phyloP scores from a whole-genome alignment of 2,329 filamentous ascomycete species.

The Cercospora nicotianae region DNA sequence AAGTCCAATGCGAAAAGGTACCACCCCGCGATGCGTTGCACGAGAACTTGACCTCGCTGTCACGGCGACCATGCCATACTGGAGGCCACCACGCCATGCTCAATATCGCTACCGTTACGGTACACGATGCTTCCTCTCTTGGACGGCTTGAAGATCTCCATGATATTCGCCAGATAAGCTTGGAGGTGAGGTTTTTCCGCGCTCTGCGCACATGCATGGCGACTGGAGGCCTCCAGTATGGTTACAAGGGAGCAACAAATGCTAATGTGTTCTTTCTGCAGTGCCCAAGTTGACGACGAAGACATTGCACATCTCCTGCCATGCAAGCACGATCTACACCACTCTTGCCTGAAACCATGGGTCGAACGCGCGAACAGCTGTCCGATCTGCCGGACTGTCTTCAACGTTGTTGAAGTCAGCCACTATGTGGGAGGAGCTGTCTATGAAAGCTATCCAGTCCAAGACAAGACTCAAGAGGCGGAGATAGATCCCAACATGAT shows the following conservation, averaged over 20 bases:
- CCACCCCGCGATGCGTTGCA: slow-evolving; percentile 29
- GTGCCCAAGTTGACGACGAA: slow-evolving; percentile 48
- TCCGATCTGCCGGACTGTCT: slow-evolving; percentile 89
- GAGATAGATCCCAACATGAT: slow-evolving; percentile 84
- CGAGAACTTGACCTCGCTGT: slow-evolving; percentile 26
- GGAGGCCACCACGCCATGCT: slow-evolving; percentile 32
- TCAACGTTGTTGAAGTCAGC: slow-evolving; percentile 86
- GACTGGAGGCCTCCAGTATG: slow-evolving; percentile 37
- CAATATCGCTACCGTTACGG: slow-evolving; percentile 28
- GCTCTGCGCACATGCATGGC: slow-evolving; percentile 31
- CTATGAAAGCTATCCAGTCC: slow-evolving; percentile 63
- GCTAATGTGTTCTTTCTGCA: slow-evolving; percentile 32
- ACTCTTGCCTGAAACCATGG: slow-evolving; percentile 91
- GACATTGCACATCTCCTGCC: slow-evolving; percentile 64
- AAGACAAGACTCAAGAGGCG: slow-evolving; percentile 84
- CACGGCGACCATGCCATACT: slow-evolving; percentile 31
- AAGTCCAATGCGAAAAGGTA: slow-evolving; percentile 38
- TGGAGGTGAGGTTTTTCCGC: slow-evolving; percentile 42
- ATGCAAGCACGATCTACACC: slow-evolving; percentile 89
- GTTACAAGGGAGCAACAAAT: slow-evolving; percentile 8
- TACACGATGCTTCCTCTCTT: slow-evolving; percentile 39
- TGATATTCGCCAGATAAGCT: slow-evolving; percentile 43
- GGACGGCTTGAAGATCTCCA: slow-evolving; percentile 42
- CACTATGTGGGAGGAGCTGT: slow-evolving; percentile 67
- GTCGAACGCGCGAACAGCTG: slow-evolving; percentile 96